phyloP scores from a whole-genome alignment of 1,284 basidiomycete species.

The Phellopilus nigrolimitatus region DNA sequence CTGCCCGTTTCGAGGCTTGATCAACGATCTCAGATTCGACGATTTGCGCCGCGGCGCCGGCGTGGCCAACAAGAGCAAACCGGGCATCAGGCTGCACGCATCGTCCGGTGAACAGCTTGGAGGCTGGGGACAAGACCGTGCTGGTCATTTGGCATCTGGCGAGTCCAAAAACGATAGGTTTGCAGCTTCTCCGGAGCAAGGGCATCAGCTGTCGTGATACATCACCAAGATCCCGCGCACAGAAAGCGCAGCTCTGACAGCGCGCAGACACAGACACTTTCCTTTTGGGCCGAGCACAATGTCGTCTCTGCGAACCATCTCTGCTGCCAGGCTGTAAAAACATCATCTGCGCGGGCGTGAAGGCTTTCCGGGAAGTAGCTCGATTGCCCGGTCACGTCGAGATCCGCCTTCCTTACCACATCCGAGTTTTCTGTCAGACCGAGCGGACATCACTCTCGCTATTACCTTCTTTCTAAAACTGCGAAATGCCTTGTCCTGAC shows the following conservation, averaged over 20 bases:
- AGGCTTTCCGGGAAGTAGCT: background rate
- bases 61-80: no score
- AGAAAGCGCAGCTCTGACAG: background rate
- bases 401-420: background rate
- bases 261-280: no score
- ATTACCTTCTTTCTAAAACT: background rate
- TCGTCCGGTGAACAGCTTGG: no score
- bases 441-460: slow-evolving; percentile 3
- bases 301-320: background rate
- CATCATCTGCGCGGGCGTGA: background rate
- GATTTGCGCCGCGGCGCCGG: no score
- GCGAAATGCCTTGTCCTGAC: background rate
- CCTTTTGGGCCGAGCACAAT: background rate
- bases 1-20: background rate
- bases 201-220: background rate
- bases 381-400: background rate
- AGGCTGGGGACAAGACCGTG: no score
- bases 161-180: no score
- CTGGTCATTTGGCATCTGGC: no score
- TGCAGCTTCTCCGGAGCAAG: no score
- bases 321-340: no score
- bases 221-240: background rate
- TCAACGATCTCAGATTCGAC: background rate
- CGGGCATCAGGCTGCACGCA: no score
- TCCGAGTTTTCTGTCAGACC: slow-evolving; percentile 6